Percentiles rank a stretch among this genome's conserved stretches.
phyloP scores from a whole-genome alignment of 2,329 filamentous ascomycete species.

The Clonostachys sp. region DNA sequence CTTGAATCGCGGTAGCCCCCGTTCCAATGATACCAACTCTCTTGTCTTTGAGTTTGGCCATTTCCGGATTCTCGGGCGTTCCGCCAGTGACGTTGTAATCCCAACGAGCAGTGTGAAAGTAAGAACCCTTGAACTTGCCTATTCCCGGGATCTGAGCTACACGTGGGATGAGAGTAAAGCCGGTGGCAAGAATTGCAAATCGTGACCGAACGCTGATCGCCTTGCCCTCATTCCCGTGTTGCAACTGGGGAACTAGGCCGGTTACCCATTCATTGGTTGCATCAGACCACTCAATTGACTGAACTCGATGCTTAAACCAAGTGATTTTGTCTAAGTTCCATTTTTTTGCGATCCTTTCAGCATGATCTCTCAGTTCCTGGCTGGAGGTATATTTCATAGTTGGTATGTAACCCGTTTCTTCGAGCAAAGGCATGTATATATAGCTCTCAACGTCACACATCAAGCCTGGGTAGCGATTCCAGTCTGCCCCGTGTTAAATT shows the following conservation, averaged over 20 bases:
- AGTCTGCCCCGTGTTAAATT: slow-evolving; percentile 13
- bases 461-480: slow-evolving; percentile 44
- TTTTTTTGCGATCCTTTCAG: slow-evolving; percentile 32
- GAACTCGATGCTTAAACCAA: too few relatives aligned
- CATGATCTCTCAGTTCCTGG: slow-evolving; percentile 34
- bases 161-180: slow-evolving; percentile 32
- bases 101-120: slow-evolving; percentile 43
- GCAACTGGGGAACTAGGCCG: too few relatives aligned
- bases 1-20: slow-evolving; percentile 41
- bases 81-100: slow-evolving; percentile 37
- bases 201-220: slow-evolving; percentile 25
- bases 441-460: slow-evolving; percentile 56
- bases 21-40: slow-evolving; percentile 45
- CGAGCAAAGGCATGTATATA: slow-evolving; percentile 53
- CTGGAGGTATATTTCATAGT: slow-evolving; percentile 39
- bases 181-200: slow-evolving; percentile 31
- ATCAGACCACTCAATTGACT: too few relatives aligned
- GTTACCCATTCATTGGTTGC: too few relatives aligned
- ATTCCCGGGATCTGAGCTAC: slow-evolving; percentile 34
- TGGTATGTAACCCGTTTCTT: slow-evolving; percentile 56
- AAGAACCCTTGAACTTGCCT: slow-evolving; percentile 30
- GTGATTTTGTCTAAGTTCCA: slow-evolving; percentile 12
- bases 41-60: slow-evolving; percentile 39
- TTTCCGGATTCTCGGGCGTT: slow-evolving; percentile 24
- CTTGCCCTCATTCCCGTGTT: too few relatives aligned